Evolutionary conservation across 257 asterid genomes (phyloP).

Genomic region (Paulownia fortunei): DNA sequence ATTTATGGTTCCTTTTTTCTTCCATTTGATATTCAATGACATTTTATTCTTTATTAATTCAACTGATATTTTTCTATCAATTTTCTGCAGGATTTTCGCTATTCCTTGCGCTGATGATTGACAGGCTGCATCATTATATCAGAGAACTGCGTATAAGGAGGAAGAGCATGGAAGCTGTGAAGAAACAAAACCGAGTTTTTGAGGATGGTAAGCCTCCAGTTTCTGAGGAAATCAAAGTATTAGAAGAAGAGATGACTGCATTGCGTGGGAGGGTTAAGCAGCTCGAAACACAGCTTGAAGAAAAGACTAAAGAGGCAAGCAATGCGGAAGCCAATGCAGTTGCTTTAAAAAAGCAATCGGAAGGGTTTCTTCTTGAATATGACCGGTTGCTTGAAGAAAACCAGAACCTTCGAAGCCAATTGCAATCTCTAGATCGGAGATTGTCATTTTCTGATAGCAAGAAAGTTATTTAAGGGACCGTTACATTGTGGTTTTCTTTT

Average conservation of each 20-base stretch:
- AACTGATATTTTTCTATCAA: not conserved
- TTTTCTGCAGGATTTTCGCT: constrained; percentile 70
- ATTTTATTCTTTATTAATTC: not conserved
- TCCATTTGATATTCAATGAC: not conserved
- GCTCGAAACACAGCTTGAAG: constrained; percentile 65
- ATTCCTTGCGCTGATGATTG: constrained; percentile 84
- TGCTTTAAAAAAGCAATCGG: constrained; percentile 87
- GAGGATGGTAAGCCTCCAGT: constrained; percentile 57
- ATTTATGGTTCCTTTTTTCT: not conserved
- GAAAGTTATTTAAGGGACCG: constrained; percentile 57
- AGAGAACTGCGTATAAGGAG: constrained; percentile 82
- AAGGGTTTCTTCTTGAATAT: constrained; percentile 86
- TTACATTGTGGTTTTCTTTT: constrained; percentile 18
- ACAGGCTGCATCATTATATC: constrained; percentile 83
- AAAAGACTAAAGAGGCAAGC: constrained; percentile 59
- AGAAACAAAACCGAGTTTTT: constrained; percentile 65
- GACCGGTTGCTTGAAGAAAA: constrained; percentile 90
- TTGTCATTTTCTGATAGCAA: constrained; percentile 74
- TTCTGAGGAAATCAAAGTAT: constrained; percentile 53
- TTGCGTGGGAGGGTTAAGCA: constrained; percentile 50
- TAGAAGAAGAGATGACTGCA: constrained; percentile 62
- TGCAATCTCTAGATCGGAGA: constrained; percentile 71
- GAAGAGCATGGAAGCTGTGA: constrained; percentile 70
- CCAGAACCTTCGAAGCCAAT: constrained; percentile 73
- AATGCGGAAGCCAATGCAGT: constrained; percentile 71